Evolutionary conservation across 768 basidiomycete species (phyloP), one percentile per base, ranked within the genome.

Genomic region (Tulasnella sp.): DNA sequence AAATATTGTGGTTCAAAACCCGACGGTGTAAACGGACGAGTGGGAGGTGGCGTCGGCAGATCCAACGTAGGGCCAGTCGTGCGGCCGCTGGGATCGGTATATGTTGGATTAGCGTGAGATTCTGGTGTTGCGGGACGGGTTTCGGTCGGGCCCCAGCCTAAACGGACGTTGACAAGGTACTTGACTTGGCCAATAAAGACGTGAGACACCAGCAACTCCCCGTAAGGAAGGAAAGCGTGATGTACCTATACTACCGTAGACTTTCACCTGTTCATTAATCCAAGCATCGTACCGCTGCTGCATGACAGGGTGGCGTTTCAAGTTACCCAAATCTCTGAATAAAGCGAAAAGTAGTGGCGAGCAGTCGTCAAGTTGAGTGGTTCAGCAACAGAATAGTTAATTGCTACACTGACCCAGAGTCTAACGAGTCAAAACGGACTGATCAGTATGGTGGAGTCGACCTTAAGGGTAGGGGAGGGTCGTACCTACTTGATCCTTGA

Each of bases 291-390:
- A 91, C 46, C 85, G 72, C 45, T 69, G 62, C 68, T 92, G 87
- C 34, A 92, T 74, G 50, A 69, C 71, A 61, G 69, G 78, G 64
- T 90, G 80, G 17, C 87, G 80, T 65, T 85, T 87, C 49, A 91
- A 72, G 35, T 88, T 73, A 2, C 85, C 86, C 42, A 92, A 77
- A 65, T 91, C 86, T 37, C 87, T 89, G 59, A 41, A 29, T 32
- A 23, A 27, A 19, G 4, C 32, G n/a, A n/a, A n/a, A n/a, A n/a
- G n/a, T n/a, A n/a, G n/a, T n/a, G n/a, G n/a, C n/a, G n/a, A n/a
- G n/a, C n/a, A n/a, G n/a, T n/a, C n/a, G n/a, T n/a, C n/a, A n/a
- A n/a, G n/a, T n/a, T n/a, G n/a, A n/a, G n/a, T n/a, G n/a, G n/a
- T n/a, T n/a, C n/a, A n/a, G n/a, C n/a, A n/a, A n/a, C n/a, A n/a